A percentile compares a stretch with the other conserved stretches of the same genome.
phyloP scores from a whole-genome alignment of 345 rosid genomes.

The Dovyalis caffra region DNA sequence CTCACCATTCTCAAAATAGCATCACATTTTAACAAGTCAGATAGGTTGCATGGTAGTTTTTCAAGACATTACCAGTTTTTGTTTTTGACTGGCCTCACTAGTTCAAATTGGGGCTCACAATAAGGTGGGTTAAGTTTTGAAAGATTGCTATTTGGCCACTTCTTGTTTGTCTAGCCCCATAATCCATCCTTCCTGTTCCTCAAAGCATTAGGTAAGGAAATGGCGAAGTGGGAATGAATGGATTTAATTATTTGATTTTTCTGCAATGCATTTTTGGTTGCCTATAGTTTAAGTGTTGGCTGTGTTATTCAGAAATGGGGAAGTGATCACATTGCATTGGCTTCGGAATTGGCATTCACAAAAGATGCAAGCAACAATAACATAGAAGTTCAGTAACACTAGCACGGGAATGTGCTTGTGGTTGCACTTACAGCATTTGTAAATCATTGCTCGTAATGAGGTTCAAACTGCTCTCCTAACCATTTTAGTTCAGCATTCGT shows the following conservation, averaged over 20 bases:
- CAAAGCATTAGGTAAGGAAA: not conserved
- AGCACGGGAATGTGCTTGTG: not conserved
- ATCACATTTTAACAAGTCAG: not conserved
- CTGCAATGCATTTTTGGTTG: not conserved
- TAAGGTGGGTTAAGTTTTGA: not conserved
- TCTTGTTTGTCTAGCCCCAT: not conserved
- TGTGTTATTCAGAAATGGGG: conserved; percentile 82
- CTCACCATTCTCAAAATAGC: not conserved
- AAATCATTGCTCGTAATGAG: not conserved
- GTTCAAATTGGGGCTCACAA: not conserved
- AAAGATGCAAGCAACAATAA: conserved; percentile 14
- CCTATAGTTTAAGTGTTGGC: not conserved
- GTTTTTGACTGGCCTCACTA: not conserved
- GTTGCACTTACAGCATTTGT: not conserved
- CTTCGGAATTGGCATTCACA: conserved; percentile 68
- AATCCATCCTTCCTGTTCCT: not conserved
- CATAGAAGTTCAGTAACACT: conserved; percentile 13
- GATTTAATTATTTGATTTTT: not conserved
- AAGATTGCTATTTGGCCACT: not conserved
- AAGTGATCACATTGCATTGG: conserved; percentile 91
- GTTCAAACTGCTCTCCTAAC: not conserved
- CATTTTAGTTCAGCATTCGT: not conserved
- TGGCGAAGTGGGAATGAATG: not conserved
- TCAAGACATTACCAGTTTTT: not conserved
- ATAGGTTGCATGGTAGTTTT: not conserved